Evolutionary conservation across 257 asterid genomes (phyloP).

Genomic region (Capsicum pubescens): DNA sequence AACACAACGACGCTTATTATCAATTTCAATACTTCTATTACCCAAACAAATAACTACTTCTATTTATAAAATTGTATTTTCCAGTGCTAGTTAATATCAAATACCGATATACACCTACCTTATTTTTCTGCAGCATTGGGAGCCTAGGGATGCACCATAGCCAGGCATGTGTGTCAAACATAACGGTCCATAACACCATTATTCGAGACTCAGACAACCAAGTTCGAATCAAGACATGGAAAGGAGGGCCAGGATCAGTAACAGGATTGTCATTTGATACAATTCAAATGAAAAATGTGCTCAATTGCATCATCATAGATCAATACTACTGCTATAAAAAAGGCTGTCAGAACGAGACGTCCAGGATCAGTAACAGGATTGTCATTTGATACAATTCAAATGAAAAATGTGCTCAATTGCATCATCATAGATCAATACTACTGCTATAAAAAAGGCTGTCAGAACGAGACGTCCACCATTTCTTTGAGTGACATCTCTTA

Average conservation of each 20-base stretch:
- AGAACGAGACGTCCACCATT: conserved; percentile 84
- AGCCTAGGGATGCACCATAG: conserved; percentile 87
- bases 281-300: conserved; percentile 89
- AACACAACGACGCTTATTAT: no score
- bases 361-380: conserved; percentile 73
- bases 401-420: conserved; percentile 90
- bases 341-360: conserved; percentile 77
- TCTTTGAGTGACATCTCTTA: conserved; percentile 63
- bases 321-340: conserved; percentile 89
- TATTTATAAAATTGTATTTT: no score
- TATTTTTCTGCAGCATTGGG: conserved; percentile 47
- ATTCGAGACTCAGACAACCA: conserved; percentile 85
- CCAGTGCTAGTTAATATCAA: no score
- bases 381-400: conserved; percentile 78
- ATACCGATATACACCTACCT: no score
- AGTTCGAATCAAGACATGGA: conserved; percentile 93
- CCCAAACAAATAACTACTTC: no score
- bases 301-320: conserved; percentile 82
- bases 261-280: conserved; percentile 71
- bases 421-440: conserved; percentile 90
- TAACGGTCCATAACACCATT: conserved; percentile 71
- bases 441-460: conserved; percentile 76
- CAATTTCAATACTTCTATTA: no score
- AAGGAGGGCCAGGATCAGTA: conserved; percentile 94
- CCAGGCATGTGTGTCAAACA: conserved; percentile 84